Evolutionary conservation across 805 yeast species (phyloP), one percentile per base, ranked within the genome.

Genomic region (Yarrowia alimentaria): DNA sequence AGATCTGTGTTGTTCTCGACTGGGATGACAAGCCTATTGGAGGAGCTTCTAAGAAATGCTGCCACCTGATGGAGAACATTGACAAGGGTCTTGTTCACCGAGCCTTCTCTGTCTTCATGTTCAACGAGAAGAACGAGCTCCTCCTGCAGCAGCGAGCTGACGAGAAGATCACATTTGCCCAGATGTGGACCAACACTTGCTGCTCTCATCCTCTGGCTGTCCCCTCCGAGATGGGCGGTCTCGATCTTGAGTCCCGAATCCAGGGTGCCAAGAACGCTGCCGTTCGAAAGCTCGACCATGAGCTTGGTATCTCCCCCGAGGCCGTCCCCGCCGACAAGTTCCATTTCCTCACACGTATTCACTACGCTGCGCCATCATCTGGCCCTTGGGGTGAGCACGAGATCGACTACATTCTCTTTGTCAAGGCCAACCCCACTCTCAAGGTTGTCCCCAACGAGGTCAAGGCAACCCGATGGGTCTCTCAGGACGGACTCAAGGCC

Each of bases 161-260:
- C 43, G 98, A 93, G 65, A 93, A 93, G 67, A 93, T 93, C 70
- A 93, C 99, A 1, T 93, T 93, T 68, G 95, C 98, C 0, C 80
- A 80, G 53, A 81, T 90, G 83, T 93, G 99, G 99, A 93, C 99
- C 19, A 93, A 93, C 67, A 93, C 99, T 1, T 93, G 99, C 69
- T 93, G 99, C 67, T 90, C 98, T 1, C 99, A 93, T 66, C 99
- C 99, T 8, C 73, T 93, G 49, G 88, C 96, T 51, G 79, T 88
- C 26, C 76, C 81, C 29, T 71, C 79, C 28, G 99, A 93, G 67
- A 71, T 89, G 63, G 97, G 97, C 9, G 50, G 50, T 8, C 62
- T 70, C 26, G 68, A 69, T 40, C 72, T 90, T 53, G 67, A 70
- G 5, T 69, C 73, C 26, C 85, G 94, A 7, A 72, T 91, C 6